These are phyloP conservation scores for Tardiomyces depauwii DNA, from an alignment of 1,139 yeast species.

Conservation along the genomic window DNA sequence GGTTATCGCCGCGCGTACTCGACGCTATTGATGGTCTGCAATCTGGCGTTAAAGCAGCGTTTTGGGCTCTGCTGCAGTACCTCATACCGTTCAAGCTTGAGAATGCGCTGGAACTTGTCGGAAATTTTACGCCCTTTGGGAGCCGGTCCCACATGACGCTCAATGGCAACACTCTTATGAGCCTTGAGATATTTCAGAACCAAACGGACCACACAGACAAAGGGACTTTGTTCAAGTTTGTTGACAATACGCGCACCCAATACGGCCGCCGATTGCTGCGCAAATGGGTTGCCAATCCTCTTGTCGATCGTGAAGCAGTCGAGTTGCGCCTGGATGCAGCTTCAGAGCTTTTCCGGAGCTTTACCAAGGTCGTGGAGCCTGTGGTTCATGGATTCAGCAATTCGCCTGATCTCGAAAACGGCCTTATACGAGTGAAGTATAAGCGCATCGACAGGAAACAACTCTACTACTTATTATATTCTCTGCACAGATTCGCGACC, in stretches of 20 bases:
- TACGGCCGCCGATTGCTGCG: conserved; percentile 61
- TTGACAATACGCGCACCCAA: conserved; percentile 69
- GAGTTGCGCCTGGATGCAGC: conserved; percentile 54
- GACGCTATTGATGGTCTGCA: neutral
- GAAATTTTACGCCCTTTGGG: conserved; percentile 42
- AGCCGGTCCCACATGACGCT: conserved; percentile 50
- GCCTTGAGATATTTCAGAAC: conserved; percentile 65
- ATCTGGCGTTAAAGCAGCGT: conserved; percentile 31
- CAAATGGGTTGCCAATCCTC: conserved; percentile 69
- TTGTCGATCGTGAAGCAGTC: conserved; percentile 42
- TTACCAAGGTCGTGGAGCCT: conserved; percentile 32
- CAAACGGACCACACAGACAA: conserved; percentile 40
- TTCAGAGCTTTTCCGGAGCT: conserved; percentile 37
- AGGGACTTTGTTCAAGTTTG: conserved; percentile 69
- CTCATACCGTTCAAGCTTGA: conserved; percentile 53
- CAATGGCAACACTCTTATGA: conserved; percentile 54
- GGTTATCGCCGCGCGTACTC: conserved; percentile 1
- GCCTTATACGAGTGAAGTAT: conserved; percentile 59
- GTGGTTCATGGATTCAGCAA: conserved; percentile 35
- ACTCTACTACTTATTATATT: conserved; percentile 44
- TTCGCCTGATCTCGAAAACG: conserved; percentile 57
- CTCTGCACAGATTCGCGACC: conserved; percentile 16
- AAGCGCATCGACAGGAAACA: conserved; percentile 52
- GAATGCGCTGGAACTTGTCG: conserved; percentile 40
- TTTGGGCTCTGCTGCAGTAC: conserved; percentile 40